phyloP scores from a whole-genome alignment of 2,329 filamentous ascomycete genomes.

The Daldinia sp. region DNA sequence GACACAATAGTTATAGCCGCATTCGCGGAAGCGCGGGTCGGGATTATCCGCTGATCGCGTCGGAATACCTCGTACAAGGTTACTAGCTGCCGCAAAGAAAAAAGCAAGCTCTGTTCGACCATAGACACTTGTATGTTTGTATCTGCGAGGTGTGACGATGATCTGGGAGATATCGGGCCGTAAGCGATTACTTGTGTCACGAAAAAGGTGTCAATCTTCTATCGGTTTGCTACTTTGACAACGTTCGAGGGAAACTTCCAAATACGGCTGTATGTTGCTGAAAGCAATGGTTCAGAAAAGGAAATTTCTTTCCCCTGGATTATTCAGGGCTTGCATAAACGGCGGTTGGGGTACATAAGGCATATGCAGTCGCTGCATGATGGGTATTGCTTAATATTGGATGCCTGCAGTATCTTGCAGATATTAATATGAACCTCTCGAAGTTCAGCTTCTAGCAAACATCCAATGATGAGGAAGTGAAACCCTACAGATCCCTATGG shows the following conservation, averaged over 20 bases:
- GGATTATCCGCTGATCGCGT: not conserved
- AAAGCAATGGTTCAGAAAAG: not conserved
- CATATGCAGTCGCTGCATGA: constrained; percentile 9
- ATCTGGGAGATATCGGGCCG: constrained; percentile 46
- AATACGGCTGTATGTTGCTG: not conserved
- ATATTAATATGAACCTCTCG: constrained; percentile 10
- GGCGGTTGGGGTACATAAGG: constrained; percentile 12
- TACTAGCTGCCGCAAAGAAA: constrained; percentile 53
- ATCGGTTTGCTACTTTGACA: not conserved
- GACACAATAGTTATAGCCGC: not conserved
- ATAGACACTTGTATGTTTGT: constrained; percentile 22
- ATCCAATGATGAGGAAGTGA: constrained; percentile 7
- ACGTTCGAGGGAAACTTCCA: not conserved
- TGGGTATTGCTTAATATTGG: constrained; percentile 21
- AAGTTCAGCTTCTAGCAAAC: constrained; percentile 27
- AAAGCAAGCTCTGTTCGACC: not conserved
- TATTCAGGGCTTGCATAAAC: constrained; percentile 9
- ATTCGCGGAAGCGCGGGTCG: not conserved
- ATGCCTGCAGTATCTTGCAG: constrained; percentile 26
- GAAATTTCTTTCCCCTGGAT: not conserved
- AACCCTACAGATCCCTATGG: not conserved
- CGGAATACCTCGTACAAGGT: not conserved
- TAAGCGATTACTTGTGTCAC: constrained; percentile 19
- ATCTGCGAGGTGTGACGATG: constrained; percentile 50
- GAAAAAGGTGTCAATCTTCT: not conserved